Base-by-base conservation (phyloP, 2,329 filamentous ascomycete species). In the Aspergillus carbonarius region DNA sequence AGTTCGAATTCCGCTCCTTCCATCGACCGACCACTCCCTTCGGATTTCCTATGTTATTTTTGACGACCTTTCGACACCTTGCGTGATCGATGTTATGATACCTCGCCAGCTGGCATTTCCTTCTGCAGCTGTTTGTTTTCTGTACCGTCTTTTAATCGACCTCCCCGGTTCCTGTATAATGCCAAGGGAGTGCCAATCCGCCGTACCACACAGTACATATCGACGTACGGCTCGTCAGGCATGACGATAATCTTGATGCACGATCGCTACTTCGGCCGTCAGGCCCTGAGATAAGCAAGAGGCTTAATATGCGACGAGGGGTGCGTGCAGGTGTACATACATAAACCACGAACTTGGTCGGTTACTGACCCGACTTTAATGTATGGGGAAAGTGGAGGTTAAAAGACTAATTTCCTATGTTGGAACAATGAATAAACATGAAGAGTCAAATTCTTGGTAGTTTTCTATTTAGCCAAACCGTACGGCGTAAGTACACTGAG, bases 301-400 rank as follows among this genome's bases (percentile, higher is more conserved):
- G 30, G 39, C 23, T 48, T 32, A 23, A 44, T 46, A 46, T 44
- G 30, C 27, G 57, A 35, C 46, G 35, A 53, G 58, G 47, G 47
- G 42, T 46, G 55, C 56, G 58, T 67, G 67, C 70, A 68, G 62
- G 68, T 73, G 71, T 73, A 73, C 71, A 73, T 73, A 72, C 37
- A 62, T 62, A 59, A 59, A 61, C 25, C 55, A 60, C 23, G 42
- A 13, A 48, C 25, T 62, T 60, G 60, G 62, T 63, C 63, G 60
- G 61, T 60, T 60, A 60, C 54, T 61, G 52, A 57, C 56, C 60
- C 54, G 62, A 64, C 63, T 57, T 63, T 68, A 67, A 66, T 70
- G 62, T 59, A 58, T 63, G 62, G 63, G 63, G 59, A 64, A 55
- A 60, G 54, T 47, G 55, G 50, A 58, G 61, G 64, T 67, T 67